A percentile compares a stretch with the other conserved stretches of the same genome.
Conservation (phyloP, 1,139 yeast species). For the Kodamaea ohmeri region DNA sequence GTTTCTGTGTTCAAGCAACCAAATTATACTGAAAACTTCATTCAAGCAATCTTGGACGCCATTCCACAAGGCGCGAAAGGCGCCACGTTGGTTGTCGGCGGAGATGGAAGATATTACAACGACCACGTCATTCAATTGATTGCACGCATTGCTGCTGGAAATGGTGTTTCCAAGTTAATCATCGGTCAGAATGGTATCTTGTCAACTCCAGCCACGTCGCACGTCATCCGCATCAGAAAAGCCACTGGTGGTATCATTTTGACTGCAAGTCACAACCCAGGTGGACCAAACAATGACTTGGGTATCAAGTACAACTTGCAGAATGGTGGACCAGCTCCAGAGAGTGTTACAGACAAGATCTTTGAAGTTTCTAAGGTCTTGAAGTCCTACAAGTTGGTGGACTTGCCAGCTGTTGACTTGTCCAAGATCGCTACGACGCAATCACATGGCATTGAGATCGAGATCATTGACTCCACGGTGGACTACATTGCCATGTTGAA, state of each 20-base stretch:
- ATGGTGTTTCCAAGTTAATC: constrained; percentile 81
- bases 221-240: constrained; percentile 68
- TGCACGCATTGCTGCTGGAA: constrained; percentile 82
- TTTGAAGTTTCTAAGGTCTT: constrained; percentile 66
- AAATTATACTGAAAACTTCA: constrained; percentile 88
- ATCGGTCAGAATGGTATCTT: constrained; percentile 86
- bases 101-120: constrained; percentile 94
- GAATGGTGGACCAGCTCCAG: constrained; percentile 99
- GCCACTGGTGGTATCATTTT: constrained; percentile 90
- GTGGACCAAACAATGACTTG: constrained; percentile 89
- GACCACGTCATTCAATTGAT: constrained; percentile 78
- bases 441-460: constrained; percentile 53
- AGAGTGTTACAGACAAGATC: constrained; percentile 83
- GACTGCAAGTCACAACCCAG: constrained; percentile 99
- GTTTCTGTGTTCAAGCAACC: constrained; percentile 79
- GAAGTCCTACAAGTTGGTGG: constrained; percentile 54
- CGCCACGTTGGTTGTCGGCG: constrained; percentile 86
- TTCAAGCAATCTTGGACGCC: constrained; percentile 79
- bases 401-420: constrained; percentile 62
- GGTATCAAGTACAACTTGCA: constrained; percentile 95
- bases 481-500: constrained; percentile 80
- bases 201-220: constrained; percentile 96
- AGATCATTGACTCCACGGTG: constrained; percentile 76
- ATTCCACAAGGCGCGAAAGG: constrained; percentile 85
- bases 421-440: constrained; percentile 51